Evolutionary conservation across 306 rosid genomes (phyloP).

Genomic region (Citrullus amarus): DNA sequence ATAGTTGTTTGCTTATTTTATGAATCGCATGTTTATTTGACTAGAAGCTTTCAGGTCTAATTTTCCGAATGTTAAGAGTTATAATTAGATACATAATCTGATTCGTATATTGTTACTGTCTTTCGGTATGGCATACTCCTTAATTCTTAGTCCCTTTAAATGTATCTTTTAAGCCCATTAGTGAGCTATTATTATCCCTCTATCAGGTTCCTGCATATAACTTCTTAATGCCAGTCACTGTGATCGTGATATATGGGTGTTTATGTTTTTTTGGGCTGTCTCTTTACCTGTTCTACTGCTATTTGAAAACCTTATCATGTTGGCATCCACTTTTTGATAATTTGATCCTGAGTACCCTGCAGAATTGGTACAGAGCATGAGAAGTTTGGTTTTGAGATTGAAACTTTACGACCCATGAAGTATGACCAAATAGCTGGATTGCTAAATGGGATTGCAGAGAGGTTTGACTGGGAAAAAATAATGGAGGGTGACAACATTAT

Average conservation of each 20-base stretch:
- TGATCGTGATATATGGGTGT: neutral
- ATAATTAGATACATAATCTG: neutral
- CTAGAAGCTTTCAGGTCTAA: neutral
- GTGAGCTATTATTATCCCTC: neutral
- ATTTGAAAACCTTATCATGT: neutral
- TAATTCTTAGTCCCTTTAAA: neutral
- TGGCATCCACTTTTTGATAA: neutral
- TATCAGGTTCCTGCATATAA: neutral
- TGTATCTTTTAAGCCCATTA: neutral
- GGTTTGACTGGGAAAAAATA: constrained; percentile 92
- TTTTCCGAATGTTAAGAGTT: neutral
- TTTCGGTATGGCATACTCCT: neutral
- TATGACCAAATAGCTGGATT: constrained; percentile 81
- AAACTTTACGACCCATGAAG: constrained; percentile 61
- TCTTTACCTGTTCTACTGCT: neutral
- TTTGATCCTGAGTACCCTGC: constrained; percentile 7
- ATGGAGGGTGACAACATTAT: constrained; percentile 85
- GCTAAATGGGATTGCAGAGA: constrained; percentile 75
- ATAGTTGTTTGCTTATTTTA: neutral
- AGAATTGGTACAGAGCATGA: constrained; percentile 99
- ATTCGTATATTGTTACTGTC: neutral
- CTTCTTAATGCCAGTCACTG: neutral
- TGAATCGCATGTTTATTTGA: neutral
- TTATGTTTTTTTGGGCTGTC: neutral
- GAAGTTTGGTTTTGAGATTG: constrained; percentile 89